Percentiles rank a stretch among this genome's conserved stretches.
Conservation (phyloP, 1,284 basidiomycete species). For the Sanghuangporus baumii region DNA sequence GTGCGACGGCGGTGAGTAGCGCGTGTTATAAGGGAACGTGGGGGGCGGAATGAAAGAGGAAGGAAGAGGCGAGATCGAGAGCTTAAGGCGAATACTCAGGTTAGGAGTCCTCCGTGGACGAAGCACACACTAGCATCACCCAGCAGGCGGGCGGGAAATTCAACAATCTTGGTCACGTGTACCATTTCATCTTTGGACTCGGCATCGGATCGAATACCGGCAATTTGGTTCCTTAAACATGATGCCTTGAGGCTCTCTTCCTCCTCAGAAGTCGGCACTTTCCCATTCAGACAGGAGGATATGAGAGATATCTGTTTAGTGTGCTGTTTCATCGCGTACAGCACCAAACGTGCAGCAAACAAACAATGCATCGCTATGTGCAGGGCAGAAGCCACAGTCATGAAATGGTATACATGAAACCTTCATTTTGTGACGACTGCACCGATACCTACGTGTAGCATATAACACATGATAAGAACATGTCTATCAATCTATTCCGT, state of each 20-base stretch:
- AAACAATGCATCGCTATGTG: neutral
- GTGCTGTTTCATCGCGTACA: neutral
- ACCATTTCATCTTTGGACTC: neutral
- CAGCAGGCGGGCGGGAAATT: neutral
- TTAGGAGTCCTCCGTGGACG: conserved; percentile 1
- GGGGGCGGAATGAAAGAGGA: neutral
- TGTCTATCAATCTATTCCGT: conserved; percentile 45
- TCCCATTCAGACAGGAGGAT: neutral
- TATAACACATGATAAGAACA: conserved; percentile 3
- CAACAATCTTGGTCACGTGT: conserved; percentile 7
- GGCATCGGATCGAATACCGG: neutral
- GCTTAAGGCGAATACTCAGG: neutral
- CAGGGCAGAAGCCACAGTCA: neutral
- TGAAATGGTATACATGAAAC: conserved; percentile 10
- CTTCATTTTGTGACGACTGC: conserved; percentile 10
- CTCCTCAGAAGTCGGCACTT: neutral
- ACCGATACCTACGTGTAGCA: neutral
- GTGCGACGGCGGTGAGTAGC: conserved; percentile 23
- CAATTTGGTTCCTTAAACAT: neutral
- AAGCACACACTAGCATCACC: neutral
- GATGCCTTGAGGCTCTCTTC: no score
- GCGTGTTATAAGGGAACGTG: conserved; percentile 1
- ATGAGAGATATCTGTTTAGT: neutral
- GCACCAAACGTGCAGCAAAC: neutral
- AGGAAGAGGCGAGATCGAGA: conserved; percentile 1